These are phyloP conservation scores for Parathielavia appendiculata DNA, from an alignment of 495 filamentous ascomycete genomes.

Conservation along the genomic window DNA sequence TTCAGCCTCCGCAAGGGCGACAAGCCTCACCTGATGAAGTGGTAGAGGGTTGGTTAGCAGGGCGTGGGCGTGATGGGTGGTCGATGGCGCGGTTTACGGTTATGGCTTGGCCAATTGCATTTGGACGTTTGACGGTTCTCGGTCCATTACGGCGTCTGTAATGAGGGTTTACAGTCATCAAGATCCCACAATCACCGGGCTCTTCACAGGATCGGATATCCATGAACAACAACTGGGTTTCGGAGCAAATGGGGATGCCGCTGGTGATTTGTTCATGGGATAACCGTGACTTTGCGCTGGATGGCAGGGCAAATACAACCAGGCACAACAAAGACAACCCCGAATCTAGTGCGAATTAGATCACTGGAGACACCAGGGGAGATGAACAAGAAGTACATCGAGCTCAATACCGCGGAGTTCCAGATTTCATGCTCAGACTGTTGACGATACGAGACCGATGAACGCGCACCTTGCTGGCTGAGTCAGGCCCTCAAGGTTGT, in stretches of 20 bases:
- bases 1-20: conserved; percentile 98
- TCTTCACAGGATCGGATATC: conserved; percentile 33
- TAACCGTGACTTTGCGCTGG: conserved; percentile 18
- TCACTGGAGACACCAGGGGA: conserved; percentile 6
- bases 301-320: conserved; percentile 18
- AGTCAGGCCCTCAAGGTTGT: neutral
- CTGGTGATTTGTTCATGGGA: conserved; percentile 24
- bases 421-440: neutral
- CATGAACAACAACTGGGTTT: conserved; percentile 27
- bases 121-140: conserved; percentile 52
- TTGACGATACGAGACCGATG: neutral
- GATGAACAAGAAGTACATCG: conserved; percentile 12
- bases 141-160: conserved; percentile 56
- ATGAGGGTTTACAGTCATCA: conserved; percentile 55
- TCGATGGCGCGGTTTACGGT: conserved; percentile 43
- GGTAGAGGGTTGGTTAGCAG: conserved; percentile 46
- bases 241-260: conserved; percentile 23
- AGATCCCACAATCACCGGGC: conserved; percentile 36
- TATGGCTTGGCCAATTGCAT: conserved; percentile 53
- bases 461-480: neutral
- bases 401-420: neutral
- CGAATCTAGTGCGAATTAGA: conserved; percentile 9
- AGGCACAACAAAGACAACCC: neutral
- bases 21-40: conserved; percentile 97
- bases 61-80: conserved; percentile 29